phyloP scores from a whole-genome alignment of 2,329 filamentous ascomycete genomes.

The Diaporthe sp. region DNA sequence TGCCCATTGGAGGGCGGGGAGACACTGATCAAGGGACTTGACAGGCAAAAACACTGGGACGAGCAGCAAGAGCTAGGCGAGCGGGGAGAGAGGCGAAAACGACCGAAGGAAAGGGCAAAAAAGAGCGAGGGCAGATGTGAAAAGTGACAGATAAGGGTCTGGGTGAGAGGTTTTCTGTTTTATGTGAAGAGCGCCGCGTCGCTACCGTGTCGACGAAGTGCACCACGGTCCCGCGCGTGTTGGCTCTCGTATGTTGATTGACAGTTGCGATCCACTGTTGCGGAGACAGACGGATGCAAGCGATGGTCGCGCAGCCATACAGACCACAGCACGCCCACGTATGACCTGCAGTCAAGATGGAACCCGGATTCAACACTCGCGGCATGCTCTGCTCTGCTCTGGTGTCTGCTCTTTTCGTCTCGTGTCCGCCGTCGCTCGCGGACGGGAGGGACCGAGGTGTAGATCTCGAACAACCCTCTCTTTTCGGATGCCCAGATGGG shows the following conservation, averaged over 20 bases:
- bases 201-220: background rate
- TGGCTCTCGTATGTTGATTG: constrained; percentile 5
- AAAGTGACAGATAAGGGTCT: constrained; percentile 9
- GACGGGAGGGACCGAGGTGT: background rate
- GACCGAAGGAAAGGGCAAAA: background rate
- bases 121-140: constrained; percentile 18
- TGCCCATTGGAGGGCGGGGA: constrained; percentile 9
- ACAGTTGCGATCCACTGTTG: constrained; percentile 6
- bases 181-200: background rate
- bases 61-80: constrained; percentile 4
- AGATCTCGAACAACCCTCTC: background rate
- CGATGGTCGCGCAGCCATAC: background rate
- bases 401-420: background rate
- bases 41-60: background rate
- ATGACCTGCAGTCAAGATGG: background rate
- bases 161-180: background rate
- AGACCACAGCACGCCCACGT: background rate
- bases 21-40: background rate
- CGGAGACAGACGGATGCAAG: constrained; percentile 1
- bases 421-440: background rate
- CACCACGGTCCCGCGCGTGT: background rate
- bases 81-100: background rate
- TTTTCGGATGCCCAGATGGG: constrained; percentile 14
- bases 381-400: background rate
- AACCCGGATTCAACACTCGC: background rate